Evolutionary conservation across 176 grass and related monocot species (phyloP).

Genomic region (Avena insularis): DNA sequence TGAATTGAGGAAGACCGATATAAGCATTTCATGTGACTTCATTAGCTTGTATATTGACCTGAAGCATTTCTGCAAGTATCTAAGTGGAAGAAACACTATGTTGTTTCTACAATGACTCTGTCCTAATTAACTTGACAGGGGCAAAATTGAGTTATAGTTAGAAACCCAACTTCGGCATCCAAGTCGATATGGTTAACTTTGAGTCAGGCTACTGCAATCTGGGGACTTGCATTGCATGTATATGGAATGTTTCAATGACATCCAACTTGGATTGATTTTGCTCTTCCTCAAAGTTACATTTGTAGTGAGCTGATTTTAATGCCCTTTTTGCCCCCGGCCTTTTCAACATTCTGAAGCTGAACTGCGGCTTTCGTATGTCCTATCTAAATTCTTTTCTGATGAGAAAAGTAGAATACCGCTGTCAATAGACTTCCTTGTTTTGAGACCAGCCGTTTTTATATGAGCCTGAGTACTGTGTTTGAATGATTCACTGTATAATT

Average conservation of each 20-base stretch:
- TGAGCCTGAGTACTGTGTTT: no score
- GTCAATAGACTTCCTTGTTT: no score
- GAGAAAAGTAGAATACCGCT: no score
- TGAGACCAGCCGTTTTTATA: no score
- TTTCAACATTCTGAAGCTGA: not conserved
- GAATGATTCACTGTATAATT: no score
- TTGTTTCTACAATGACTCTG: not conserved
- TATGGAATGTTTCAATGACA: not conserved
- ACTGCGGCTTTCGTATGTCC: no score
- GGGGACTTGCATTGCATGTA: not conserved
- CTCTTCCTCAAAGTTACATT: not conserved
- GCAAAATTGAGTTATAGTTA: not conserved
- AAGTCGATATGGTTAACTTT: not conserved
- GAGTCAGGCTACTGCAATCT: not conserved
- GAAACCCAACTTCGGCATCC: not conserved
- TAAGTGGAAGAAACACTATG: not conserved
- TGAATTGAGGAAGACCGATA: no score
- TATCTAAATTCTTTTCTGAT: no score
- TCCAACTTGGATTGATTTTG: not conserved
- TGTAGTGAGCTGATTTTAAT: not conserved
- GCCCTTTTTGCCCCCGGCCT: not conserved
- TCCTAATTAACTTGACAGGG: not conserved
- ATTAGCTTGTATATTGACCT: no score
- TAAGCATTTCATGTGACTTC: not conserved
- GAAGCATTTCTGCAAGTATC: not conserved